Evolutionary conservation across 176 grass and related monocot species (phyloP).

Genomic region (Otatea glauca): DNA sequence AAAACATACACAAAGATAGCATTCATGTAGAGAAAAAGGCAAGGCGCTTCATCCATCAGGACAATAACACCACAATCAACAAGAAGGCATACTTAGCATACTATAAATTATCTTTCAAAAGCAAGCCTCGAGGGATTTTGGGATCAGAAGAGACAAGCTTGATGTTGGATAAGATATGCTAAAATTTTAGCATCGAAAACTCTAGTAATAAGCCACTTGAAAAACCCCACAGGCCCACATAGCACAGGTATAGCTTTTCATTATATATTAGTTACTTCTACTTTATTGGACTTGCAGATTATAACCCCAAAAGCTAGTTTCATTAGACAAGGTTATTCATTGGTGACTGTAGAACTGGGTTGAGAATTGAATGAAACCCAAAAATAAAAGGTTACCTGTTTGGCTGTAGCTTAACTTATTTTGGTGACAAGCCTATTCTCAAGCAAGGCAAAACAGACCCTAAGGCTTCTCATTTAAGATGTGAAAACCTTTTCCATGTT

Average conservation of each 20-base stretch:
- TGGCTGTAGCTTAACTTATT: background rate
- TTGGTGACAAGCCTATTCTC: background rate
- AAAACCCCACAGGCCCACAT: background rate
- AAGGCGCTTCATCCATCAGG: background rate
- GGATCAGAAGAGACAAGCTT: background rate
- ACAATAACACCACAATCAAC: background rate
- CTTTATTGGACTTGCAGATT: background rate
- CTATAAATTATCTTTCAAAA: background rate
- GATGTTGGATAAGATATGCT: background rate
- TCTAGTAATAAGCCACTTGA: background rate
- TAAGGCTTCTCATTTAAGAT: background rate
- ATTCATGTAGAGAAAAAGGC: constrained; percentile 1
- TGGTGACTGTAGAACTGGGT: background rate
- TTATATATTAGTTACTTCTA: background rate
- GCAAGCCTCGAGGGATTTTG: background rate
- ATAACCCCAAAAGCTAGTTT: background rate
- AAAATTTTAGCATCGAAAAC: background rate
- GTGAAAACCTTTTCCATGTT: background rate
- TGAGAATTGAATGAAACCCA: background rate
- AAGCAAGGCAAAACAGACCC: background rate
- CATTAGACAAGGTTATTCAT: constrained; percentile 11
- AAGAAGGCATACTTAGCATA: background rate
- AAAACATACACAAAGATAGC: background rate
- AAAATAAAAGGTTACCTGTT: background rate
- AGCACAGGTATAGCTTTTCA: background rate